Conservation (phyloP, 495 filamentous ascomycete genomes). For the Penicillium herquei region DNA sequence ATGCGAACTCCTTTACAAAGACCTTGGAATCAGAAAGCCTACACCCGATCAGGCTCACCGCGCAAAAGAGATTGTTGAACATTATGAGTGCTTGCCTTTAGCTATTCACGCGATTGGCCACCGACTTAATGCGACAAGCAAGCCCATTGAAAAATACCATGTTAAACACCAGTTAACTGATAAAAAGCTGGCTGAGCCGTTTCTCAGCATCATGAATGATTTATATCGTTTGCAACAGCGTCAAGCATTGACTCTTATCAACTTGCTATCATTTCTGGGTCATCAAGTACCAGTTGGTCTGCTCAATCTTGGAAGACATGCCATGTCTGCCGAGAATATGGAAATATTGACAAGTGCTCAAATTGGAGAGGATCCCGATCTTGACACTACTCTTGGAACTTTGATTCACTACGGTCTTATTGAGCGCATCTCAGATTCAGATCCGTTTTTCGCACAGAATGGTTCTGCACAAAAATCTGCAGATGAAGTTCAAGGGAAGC, state of each 20-base stretch:
- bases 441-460: constrained; percentile 43
- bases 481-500: constrained; percentile 19
- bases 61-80: constrained; percentile 63
- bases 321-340: constrained; percentile 53
- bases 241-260: constrained; percentile 70
- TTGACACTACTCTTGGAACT: constrained; percentile 66
- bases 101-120: constrained; percentile 79
- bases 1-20: constrained; percentile 57
- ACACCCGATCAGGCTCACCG: constrained; percentile 56
- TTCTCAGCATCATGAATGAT: constrained; percentile 68
- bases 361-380: constrained; percentile 54
- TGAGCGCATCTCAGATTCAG: constrained; percentile 48
- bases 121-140: constrained; percentile 66
- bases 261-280: constrained; percentile 71
- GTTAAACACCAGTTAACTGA: constrained; percentile 65
- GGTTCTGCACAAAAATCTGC: constrained; percentile 24
- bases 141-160: constrained; percentile 66
- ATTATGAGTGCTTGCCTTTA: constrained; percentile 70
- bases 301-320: constrained; percentile 60
- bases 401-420: constrained; percentile 71
- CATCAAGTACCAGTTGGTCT: constrained; percentile 76
- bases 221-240: constrained; percentile 56
- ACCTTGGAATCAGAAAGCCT: constrained; percentile 50
- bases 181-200: constrained; percentile 67
- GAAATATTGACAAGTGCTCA: constrained; percentile 43